Conservation (phyloP, 371 early-diverging fungal species). For the Actinomortierella wolfii region DNA sequence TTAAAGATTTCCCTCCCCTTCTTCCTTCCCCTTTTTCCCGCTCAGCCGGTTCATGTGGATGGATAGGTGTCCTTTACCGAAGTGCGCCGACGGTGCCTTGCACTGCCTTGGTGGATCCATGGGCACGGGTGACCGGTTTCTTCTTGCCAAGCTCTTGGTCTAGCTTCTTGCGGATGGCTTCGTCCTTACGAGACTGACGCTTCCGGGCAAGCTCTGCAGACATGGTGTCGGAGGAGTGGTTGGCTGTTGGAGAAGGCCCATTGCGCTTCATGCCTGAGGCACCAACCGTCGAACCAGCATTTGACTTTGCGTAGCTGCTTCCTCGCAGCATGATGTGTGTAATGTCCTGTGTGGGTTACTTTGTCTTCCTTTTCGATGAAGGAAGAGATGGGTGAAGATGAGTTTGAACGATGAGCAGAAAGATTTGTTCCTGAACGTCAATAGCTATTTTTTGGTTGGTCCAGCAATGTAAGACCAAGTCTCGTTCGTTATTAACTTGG, state of each 20-base stretch:
- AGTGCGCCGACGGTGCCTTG: constrained; percentile 78
- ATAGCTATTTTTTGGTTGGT: no score
- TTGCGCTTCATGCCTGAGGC: constrained; percentile 31
- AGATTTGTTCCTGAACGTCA: no score
- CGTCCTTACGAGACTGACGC: constrained; percentile 43
- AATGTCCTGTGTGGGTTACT: no score
- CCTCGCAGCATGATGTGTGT: constrained; percentile 17
- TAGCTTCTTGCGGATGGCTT: constrained; percentile 76
- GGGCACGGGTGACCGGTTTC: constrained; percentile 29
- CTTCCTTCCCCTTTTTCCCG: no score
- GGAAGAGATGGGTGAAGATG: background rate
- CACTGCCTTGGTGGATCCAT: constrained; percentile 37
- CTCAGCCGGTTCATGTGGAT: no score
- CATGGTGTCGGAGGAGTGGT: constrained; percentile 1
- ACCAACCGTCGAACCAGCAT: constrained; percentile 32
- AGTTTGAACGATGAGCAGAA: background rate
- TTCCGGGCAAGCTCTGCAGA: constrained; percentile 44
- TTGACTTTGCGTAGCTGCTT: constrained; percentile 27
- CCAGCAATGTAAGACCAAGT: no score
- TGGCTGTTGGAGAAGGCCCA: constrained; percentile 25
- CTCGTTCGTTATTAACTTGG: no score
- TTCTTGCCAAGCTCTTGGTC: constrained; percentile 76
- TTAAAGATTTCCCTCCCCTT: background rate
- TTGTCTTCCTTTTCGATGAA: background rate
- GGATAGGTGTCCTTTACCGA: no score